Evolutionary conservation across 176 grass and related monocot genomes (phyloP).

Genomic region (Pharus latifolius): DNA sequence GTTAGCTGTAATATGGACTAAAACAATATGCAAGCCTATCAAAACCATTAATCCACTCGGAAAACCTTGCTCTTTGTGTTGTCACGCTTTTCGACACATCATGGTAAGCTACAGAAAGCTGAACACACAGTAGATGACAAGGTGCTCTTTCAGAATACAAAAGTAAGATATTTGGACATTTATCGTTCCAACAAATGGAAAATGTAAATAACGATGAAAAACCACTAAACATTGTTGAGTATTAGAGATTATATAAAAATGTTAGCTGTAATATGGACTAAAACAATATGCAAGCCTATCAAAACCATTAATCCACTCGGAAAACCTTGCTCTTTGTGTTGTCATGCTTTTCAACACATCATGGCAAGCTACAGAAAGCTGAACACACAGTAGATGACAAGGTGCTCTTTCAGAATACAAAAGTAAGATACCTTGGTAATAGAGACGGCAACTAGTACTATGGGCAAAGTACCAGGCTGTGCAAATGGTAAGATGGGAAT

Average conservation of each 20-base stretch:
- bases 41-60: too few species aligned
- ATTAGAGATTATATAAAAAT: background rate
- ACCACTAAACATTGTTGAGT: background rate
- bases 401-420: background rate
- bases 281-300: too few species aligned
- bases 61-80: background rate
- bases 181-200: too few species aligned
- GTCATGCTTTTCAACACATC: background rate
- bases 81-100: background rate
- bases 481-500: too few species aligned
- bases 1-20: background rate
- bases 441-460: background rate
- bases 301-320: too few species aligned
- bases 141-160: background rate
- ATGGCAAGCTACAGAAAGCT: slow-evolving; percentile 1
- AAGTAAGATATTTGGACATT: background rate
- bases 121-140: background rate
- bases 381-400: background rate
- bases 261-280: background rate
- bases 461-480: background rate
- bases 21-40: too few species aligned
- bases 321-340: background rate
- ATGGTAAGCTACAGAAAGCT: slow-evolving; percentile 1
- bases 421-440: background rate
- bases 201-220: too few species aligned